Conservation (phyloP, 179 eudicot genomes). For the Camellia oleifera region DNA sequence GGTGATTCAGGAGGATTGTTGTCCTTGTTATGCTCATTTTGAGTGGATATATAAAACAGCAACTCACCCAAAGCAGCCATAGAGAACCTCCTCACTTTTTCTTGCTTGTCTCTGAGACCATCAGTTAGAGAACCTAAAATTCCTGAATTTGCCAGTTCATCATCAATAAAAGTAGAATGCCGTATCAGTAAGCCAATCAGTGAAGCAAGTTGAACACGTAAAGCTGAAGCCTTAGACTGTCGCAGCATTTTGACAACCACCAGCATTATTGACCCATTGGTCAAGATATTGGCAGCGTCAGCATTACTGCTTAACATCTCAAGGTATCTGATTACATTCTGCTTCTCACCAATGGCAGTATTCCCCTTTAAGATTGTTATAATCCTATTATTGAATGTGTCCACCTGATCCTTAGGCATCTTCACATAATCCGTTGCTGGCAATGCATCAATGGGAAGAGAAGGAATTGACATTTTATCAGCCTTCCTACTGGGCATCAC, state of each 20-base stretch:
- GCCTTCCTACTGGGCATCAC: constrained; percentile 95
- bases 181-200: constrained; percentile 84
- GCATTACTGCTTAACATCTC: constrained; percentile 77
- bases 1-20: constrained; percentile 59
- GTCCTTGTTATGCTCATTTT: constrained; percentile 61
- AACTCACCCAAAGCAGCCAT: constrained; percentile 99
- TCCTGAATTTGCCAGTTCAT: constrained; percentile 85
- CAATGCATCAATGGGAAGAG: constrained; percentile 67
- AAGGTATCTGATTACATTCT: constrained; percentile 76
- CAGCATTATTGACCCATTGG: constrained; percentile 81
- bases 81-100: constrained; percentile 92
- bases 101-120: constrained; percentile 89
- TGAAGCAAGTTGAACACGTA: constrained; percentile 86
- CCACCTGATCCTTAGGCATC: constrained; percentile 71
- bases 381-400: constrained; percentile 48
- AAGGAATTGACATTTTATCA: constrained; percentile 54
- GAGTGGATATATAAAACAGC: constrained; percentile 89
- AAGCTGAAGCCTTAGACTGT: constrained; percentile 79
- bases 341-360: constrained; percentile 65
- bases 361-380: constrained; percentile 55
- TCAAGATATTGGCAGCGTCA: constrained; percentile 84
- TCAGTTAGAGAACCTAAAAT: constrained; percentile 72
- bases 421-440: constrained; percentile 71
- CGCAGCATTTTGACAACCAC: constrained; percentile 82
- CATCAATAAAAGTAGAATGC: constrained; percentile 77